Conservation (phyloP, 148 eudicot species). For the Drosera capensis region DNA sequence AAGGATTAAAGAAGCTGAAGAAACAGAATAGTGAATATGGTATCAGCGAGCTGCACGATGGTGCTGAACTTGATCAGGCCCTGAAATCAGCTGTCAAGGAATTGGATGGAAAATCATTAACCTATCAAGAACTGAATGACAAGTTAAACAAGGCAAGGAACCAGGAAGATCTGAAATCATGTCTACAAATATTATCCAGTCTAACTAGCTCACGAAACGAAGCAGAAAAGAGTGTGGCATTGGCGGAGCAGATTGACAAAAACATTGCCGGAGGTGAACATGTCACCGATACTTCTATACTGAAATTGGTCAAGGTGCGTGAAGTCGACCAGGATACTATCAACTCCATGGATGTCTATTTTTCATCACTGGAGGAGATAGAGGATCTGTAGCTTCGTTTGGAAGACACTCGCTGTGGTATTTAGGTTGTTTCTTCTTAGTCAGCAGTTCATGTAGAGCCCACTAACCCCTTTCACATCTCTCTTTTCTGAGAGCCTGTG, state of each 20-base stretch:
- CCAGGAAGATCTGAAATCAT: constrained; percentile 55
- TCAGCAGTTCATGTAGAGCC: too few species aligned
- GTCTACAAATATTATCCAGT: constrained; percentile 34
- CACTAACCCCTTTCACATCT: too few species aligned
- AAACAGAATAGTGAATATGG: constrained; percentile 11
- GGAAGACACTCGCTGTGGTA: too few species aligned
- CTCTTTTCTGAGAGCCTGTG: too few species aligned
- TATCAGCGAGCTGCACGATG: constrained; percentile 11
- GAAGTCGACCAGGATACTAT: constrained; percentile 42
- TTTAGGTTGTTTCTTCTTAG: too few species aligned
- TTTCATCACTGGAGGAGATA: constrained; percentile 51
- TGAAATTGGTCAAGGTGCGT: constrained; percentile 29
- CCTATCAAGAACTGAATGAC: constrained; percentile 41
- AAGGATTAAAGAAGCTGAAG: constrained; percentile 48
- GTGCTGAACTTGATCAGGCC: constrained; percentile 16
- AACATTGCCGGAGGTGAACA: constrained; percentile 3
- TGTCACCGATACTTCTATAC: constrained; percentile 19
- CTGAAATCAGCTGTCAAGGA: constrained; percentile 25
- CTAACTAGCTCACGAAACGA: constrained; percentile 21
- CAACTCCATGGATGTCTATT: constrained; percentile 27
- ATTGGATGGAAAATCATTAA: constrained; percentile 21
- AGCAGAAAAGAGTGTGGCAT: constrained; percentile 9
- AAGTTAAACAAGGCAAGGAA: constrained; percentile 54
- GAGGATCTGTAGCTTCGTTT: constrained; percentile 51
- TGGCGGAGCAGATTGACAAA: constrained; percentile 7